Percentiles rank a stretch among this genome's conserved stretches.
phyloP scores from a whole-genome alignment of 306 rosid genomes.

The Canavalia ensiformis region DNA sequence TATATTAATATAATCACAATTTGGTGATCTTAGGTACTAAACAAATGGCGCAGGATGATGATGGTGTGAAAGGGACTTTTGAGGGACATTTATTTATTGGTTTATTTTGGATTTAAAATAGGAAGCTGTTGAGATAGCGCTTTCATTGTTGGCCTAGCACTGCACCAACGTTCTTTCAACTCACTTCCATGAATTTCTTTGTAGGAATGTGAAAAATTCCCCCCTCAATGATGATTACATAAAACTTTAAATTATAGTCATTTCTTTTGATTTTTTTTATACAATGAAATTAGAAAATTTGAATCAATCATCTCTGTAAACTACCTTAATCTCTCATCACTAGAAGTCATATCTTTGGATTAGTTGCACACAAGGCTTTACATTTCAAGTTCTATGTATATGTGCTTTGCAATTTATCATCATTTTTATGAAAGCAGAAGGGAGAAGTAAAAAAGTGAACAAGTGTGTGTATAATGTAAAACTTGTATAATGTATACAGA shows the following conservation, averaged over 20 bases:
- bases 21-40: slow-evolving; percentile 21
- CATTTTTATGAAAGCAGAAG: background rate
- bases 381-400: background rate
- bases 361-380: background rate
- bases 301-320: too few relatives aligned
- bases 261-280: background rate
- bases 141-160: slow-evolving; percentile 53
- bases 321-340: too few relatives aligned
- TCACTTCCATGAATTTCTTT: slow-evolving; percentile 29
- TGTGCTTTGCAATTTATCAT: background rate
- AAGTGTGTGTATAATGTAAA: background rate
- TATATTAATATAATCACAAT: slow-evolving; percentile 45
- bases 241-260: background rate
- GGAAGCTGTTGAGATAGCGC: slow-evolving; percentile 61
- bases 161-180: slow-evolving; percentile 41
- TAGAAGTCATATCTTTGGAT: background rate
- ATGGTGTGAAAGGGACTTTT: slow-evolving; percentile 57
- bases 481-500: background rate
- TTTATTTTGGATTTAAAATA: slow-evolving; percentile 42
- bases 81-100: slow-evolving; percentile 37
- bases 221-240: background rate
- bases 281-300: too few relatives aligned
- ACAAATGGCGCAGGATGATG: slow-evolving; percentile 53
- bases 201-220: background rate
- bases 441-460: background rate